Evolutionary conservation across 106 monocot genomes (phyloP), one percentile per base, ranked within the genome.

Genomic region (Apostasia ramifera): DNA sequence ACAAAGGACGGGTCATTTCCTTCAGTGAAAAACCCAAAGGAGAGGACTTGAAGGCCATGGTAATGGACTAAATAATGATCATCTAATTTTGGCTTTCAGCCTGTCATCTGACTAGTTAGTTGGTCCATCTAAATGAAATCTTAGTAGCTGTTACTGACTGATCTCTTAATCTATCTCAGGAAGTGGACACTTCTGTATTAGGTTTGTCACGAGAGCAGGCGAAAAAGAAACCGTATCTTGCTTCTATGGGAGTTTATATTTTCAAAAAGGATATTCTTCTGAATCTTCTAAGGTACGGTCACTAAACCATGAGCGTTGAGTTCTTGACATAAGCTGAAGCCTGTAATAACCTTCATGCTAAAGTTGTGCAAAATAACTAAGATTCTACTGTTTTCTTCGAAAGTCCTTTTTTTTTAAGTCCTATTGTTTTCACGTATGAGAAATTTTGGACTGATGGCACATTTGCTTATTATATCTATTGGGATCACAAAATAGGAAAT

Each of bases 191-290:
- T 74, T 79, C 82, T 56, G 73, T 91, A 40, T 66, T 95, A 60
- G 95, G 91, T 4, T 80, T 95, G 57, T 82, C 95, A 76, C 57
- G 69, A 69, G 88, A 89, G 51, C 78, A 82, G 70, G 95, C 95
- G 63, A 59, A 80, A 62, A 84, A 84, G 80, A 92, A 92, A 50
- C 95, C 95, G 43, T 95, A 92, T 57, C 91, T 92, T 62, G 95
- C 95, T 52, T 95, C 95, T 12, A 95, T 95, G 95, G 95, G 95
- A 45, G 85, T 95, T 8, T 95, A 92, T 71, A 70, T 95, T 9
- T 95, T 95, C 77, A 95, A 92, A 80, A 95, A 92, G 64, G 95
- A 95, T 0, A 78, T 92, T 68, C 91, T 95, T 79, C 57, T 95
- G 54, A 95, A 95, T 72, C 73, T 95, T 78, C 56, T 95, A 57